Percentiles rank a stretch among this genome's conserved stretches.
Conservation (phyloP, 176 grass and related monocot species). For the Oryza officinalis region DNA sequence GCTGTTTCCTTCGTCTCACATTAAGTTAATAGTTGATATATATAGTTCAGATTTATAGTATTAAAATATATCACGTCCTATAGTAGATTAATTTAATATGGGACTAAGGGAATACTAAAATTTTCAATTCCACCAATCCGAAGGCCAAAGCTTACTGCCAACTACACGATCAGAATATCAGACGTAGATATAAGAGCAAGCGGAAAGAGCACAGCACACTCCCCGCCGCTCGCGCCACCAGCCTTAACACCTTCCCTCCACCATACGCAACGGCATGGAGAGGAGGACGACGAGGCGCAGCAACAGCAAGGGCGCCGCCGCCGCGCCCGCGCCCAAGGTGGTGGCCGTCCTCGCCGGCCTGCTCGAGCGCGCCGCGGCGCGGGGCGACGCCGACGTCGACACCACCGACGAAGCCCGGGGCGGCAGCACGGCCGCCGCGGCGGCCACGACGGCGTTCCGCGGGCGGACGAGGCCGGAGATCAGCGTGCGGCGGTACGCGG, state of each 20-base stretch:
- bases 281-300: not conserved
- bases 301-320: not conserved
- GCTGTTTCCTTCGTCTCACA: no score
- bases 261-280: conserved; percentile 5
- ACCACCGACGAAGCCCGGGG: no score
- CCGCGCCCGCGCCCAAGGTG: conserved; percentile 36
- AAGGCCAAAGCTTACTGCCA: not conserved
- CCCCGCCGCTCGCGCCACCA: not conserved
- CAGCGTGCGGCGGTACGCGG: conserved; percentile 58
- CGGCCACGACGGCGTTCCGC: conserved; percentile 46
- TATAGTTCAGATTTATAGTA: no score
- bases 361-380: conserved; percentile 46
- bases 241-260: not conserved
- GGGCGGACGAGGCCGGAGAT: conserved; percentile 53
- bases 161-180: no score
- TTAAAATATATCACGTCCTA: no score
- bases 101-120: not conserved
- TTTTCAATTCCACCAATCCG: not conserved
- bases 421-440: not conserved
- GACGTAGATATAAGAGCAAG: not conserved
- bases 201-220: not conserved
- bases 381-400: not conserved
- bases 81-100: no score
- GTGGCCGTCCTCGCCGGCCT: conserved; percentile 59
- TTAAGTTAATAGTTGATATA: no score